phyloP scores from a whole-genome alignment of 2,329 filamentous ascomycete genomes.

The Alternaria triticimaculans region DNA sequence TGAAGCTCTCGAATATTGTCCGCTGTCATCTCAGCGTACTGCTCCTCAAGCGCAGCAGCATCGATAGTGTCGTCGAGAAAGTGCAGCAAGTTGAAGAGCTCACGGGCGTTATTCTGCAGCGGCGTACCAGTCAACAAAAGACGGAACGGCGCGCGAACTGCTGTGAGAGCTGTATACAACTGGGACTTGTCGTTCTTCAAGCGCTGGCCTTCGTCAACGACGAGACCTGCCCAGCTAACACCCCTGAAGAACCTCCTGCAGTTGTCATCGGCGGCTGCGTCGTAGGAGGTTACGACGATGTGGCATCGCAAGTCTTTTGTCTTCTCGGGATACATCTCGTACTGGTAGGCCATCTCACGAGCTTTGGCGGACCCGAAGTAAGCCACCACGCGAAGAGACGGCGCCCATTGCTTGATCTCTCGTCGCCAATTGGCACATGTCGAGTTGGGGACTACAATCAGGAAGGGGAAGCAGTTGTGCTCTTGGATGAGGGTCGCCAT shows the following conservation, averaged over 20 bases:
- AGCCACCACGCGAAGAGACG: slow-evolving; percentile 83
- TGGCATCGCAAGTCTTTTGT: slow-evolving; percentile 79
- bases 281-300: slow-evolving; percentile 93
- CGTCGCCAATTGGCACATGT: slow-evolving; percentile 98
- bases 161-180: slow-evolving; percentile 76
- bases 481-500: slow-evolving; percentile 71
- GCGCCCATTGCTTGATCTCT: slow-evolving; percentile 94
- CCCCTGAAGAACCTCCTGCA: slow-evolving; percentile 70
- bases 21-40: slow-evolving; percentile 79
- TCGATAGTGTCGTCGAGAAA: slow-evolving; percentile 80
- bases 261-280: slow-evolving; percentile 78
- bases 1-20: slow-evolving; percentile 85
- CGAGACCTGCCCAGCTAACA: slow-evolving; percentile 83
- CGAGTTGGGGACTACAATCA: slow-evolving; percentile 91
- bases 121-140: slow-evolving; percentile 88
- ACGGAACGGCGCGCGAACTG: slow-evolving; percentile 80
- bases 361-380: slow-evolving; percentile 82
- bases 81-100: slow-evolving; percentile 95
- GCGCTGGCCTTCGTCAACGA: slow-evolving; percentile 94
- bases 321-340: slow-evolving; percentile 80
- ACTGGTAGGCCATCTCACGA: slow-evolving; percentile 76
- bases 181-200: slow-evolving; percentile 90
- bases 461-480: slow-evolving; percentile 83
- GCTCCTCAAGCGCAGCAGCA: slow-evolving; percentile 74
- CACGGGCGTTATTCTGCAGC: slow-evolving; percentile 91